Conservation (phyloP, 2,329 filamentous ascomycete genomes). For the Xylaria sp. region DNA sequence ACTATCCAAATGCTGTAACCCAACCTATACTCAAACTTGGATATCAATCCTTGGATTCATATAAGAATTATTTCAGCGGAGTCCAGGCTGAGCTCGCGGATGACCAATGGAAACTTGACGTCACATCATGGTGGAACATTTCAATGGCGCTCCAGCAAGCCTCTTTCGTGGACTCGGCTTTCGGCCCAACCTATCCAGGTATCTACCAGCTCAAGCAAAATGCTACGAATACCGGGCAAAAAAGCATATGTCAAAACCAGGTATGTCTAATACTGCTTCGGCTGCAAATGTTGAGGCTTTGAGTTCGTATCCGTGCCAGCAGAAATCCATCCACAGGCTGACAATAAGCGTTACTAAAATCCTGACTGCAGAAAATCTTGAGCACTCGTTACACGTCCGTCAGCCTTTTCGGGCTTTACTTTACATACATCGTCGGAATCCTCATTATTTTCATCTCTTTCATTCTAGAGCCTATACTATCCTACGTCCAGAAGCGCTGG, state of each 20-base stretch:
- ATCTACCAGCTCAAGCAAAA: not conserved
- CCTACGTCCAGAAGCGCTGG: slow-evolving; percentile 23
- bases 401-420: slow-evolving; percentile 42
- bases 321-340: not conserved
- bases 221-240: not conserved
- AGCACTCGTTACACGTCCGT: slow-evolving; percentile 39
- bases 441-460: slow-evolving; percentile 30
- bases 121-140: not conserved
- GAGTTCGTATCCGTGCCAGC: not conserved
- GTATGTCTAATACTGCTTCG: too few species aligned
- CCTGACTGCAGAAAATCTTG: slow-evolving; percentile 17
- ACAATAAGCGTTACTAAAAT: not conserved
- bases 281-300: not conserved
- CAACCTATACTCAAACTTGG: not conserved
- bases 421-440: slow-evolving; percentile 38
- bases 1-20: not conserved
- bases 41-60: not conserved
- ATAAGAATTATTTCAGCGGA: not conserved
- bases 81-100: not conserved
- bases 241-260: not conserved
- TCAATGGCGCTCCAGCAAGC: not conserved
- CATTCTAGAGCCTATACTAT: slow-evolving; percentile 32
- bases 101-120: not conserved
- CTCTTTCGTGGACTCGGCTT: not conserved
- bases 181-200: not conserved